Evolutionary conservation across 495 filamentous ascomycete genomes (phyloP).

Genomic region (Penicillium longicatenatum): DNA sequence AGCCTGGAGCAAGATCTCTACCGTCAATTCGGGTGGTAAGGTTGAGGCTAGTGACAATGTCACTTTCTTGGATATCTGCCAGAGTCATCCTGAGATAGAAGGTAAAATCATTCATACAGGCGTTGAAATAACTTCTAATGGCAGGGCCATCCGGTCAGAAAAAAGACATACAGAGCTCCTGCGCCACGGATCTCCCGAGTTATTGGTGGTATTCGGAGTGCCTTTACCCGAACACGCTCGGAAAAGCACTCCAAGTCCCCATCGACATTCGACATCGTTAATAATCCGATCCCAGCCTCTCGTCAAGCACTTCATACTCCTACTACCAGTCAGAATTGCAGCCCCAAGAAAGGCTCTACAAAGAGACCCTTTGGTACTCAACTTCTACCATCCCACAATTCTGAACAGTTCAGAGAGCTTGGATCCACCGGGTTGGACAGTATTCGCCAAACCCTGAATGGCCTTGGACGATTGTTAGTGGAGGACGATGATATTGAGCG

Average conservation of each 20-base stretch:
- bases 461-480: conserved; percentile 4
- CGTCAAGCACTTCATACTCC: neutral
- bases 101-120: conserved; percentile 1
- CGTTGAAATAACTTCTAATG: neutral
- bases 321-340: neutral
- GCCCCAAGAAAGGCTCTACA: neutral
- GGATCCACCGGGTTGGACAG: neutral
- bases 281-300: neutral
- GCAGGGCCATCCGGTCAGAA: too few relatives aligned
- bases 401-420: neutral
- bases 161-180: neutral
- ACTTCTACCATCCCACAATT: neutral
- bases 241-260: neutral
- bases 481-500: conserved; percentile 3
- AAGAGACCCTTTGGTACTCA: neutral
- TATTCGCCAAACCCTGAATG: neutral
- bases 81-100: neutral
- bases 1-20: neutral
- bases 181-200: neutral
- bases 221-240: neutral
- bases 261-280: neutral
- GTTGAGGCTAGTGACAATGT: neutral
- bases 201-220: neutral
- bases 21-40: neutral
- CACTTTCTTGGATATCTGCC: neutral